Percentiles rank a stretch among this genome's conserved stretches.
These are phyloP conservation scores for Marchantia polymorpha DNA, from an alignment of 225 moss, liverwort and hornwort species.

Conservation along the genomic window DNA sequence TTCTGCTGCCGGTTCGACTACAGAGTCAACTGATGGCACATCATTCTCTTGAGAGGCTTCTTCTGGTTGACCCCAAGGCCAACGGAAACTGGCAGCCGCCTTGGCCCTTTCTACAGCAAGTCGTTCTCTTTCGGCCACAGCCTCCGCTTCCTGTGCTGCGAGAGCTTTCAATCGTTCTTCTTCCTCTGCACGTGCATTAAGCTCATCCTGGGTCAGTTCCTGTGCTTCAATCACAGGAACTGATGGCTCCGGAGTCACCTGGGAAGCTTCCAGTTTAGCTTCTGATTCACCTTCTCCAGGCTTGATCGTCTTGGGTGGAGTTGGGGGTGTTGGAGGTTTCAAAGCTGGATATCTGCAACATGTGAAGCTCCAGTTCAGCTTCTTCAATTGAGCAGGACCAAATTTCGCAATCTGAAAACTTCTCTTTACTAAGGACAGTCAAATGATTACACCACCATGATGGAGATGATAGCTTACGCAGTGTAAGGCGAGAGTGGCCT, in stretches of 20 bases:
- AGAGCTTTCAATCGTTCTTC: neutral
- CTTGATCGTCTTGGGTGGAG: slow-evolving; percentile 12
- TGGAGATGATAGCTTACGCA: slow-evolving; percentile 9
- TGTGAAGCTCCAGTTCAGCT: neutral
- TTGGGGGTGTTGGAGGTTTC: slow-evolving; percentile 42
- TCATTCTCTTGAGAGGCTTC: neutral
- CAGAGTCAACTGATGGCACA: neutral
- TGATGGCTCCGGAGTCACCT: slow-evolving; percentile 12
- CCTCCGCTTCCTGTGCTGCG: slow-evolving; percentile 16
- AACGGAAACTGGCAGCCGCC: slow-evolving; percentile 1
- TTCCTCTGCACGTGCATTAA: slow-evolving; percentile 4
- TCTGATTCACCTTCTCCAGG: neutral
- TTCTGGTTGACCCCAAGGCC: slow-evolving; percentile 6
- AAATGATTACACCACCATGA: too few species aligned
- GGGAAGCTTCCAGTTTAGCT: neutral
- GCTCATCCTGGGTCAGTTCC: neutral
- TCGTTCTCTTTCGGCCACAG: slow-evolving; percentile 15
- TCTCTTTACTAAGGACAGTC: too few species aligned
- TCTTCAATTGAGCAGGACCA: neutral
- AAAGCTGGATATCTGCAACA: slow-evolving; percentile 36
- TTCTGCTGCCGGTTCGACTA: neutral
- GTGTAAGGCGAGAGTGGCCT: slow-evolving; percentile 34
- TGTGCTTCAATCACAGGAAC: neutral
- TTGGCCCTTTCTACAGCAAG: slow-evolving; percentile 8
- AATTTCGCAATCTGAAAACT: too few species aligned